phyloP scores from a whole-genome alignment of 164 flowering plant genomes.

The Annona cherimola region DNA sequence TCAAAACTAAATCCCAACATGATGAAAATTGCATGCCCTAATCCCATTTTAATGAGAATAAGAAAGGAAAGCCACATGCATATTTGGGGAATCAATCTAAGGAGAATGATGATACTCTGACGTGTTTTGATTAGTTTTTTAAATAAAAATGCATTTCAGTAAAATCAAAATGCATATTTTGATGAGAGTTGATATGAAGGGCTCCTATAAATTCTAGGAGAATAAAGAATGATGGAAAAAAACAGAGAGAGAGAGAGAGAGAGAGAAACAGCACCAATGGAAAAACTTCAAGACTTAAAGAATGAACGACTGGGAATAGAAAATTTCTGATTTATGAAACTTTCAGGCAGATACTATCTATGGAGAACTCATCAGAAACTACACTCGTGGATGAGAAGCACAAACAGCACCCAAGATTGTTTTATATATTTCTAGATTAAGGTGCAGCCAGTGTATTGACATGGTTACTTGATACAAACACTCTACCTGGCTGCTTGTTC shows the following conservation, averaged over 20 bases:
- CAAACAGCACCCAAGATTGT: background rate
- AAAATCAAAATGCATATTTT: too few species aligned
- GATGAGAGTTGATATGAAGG: background rate
- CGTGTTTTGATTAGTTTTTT: too few species aligned
- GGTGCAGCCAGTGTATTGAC: background rate
- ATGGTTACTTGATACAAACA: background rate
- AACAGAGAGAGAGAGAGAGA: background rate
- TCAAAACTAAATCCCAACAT: too few species aligned
- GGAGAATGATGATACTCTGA: too few species aligned
- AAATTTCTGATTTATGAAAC: background rate
- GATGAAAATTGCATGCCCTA: too few species aligned
- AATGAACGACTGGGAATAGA: background rate
- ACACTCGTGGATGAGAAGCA: background rate
- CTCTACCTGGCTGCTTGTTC: conserved; percentile 76
- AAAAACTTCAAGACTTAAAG: background rate
- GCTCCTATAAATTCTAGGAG: background rate
- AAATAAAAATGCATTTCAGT: too few species aligned
- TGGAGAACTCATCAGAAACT: background rate
- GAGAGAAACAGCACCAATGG: background rate
- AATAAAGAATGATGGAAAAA: background rate
- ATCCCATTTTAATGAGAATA: too few species aligned
- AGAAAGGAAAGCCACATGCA: too few species aligned
- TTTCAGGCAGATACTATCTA: background rate
- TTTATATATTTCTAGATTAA: background rate
- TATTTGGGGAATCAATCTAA: too few species aligned